Evolutionary conservation across 257 asterid genomes (phyloP), one percentile per base, ranked within the genome.

Genomic region (Verbascum thapsus): DNA sequence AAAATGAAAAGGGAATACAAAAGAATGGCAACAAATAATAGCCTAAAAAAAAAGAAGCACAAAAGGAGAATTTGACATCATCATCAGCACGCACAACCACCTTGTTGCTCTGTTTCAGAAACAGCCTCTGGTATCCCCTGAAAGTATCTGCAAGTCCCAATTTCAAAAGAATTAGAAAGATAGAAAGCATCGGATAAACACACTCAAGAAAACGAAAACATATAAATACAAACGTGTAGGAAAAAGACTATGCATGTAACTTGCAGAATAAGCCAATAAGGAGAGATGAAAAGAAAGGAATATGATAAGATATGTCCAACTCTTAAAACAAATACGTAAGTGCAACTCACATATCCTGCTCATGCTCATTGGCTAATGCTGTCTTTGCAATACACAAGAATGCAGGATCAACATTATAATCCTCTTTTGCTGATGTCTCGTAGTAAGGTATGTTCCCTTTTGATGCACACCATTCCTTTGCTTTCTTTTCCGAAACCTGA

Each of bases 371-470:
- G 72, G 91, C 95, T 53, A 94, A 64, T 50, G 99, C 95, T 61
- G 95, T 86, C 85, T 87, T 90, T n/a, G 99, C 99, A 57, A 94
- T 79, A 53, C 87, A 79, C 30, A 86, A 76, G 87, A 94, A 94
- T 43, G 99, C 95, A 53, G 95, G 87, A 68, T 94, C 99, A 17
- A 94, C 97, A 61, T 90, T 90, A 79, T 71, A 76, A 78, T 90
- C 99, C 86, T 94, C 99, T 78, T 90, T 94, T 20, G 99, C 99
- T 35, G 99, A 94, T 64, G 99, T 94, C 88, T 94, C 99, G 67
- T 75, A 94, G 85, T 94, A 94, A 42, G 97, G 97, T 56, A 94
- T 83, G 74, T 85, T 78, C 77, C 99, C 99, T 75, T 94, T 94
- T 52, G 99, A 87, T 47, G 91, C 89, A 78, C 99, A 90, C 97